A percentile compares a stretch with the other conserved stretches of the same genome.
Conservation (phyloP, 306 rosid genomes). For the Amphicarpaea edgeworthii region DNA sequence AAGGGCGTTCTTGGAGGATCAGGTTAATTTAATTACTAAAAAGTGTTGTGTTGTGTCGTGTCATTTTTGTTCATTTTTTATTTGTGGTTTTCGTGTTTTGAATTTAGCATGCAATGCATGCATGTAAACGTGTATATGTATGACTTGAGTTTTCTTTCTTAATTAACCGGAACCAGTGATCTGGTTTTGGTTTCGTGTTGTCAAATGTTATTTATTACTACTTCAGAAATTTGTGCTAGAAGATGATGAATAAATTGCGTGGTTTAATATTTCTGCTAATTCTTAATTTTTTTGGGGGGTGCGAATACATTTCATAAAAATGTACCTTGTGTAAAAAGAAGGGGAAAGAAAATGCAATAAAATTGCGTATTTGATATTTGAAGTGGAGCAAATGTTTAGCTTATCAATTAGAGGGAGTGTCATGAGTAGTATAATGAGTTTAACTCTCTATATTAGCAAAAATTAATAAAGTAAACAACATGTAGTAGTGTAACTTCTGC, state of each 20-base stretch:
- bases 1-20: slow-evolving; percentile 89
- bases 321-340: background rate
- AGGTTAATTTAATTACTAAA: slow-evolving; percentile 33
- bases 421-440: no score
- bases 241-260: slow-evolving; percentile 33
- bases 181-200: slow-evolving; percentile 7
- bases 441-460: no score
- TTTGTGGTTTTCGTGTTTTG: slow-evolving; percentile 14
- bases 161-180: background rate
- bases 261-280: background rate
- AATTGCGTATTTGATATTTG: no score
- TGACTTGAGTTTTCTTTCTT: background rate
- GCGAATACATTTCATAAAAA: background rate
- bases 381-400: background rate
- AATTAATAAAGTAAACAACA: no score
- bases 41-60: background rate
- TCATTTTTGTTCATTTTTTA: slow-evolving; percentile 21
- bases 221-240: slow-evolving; percentile 8
- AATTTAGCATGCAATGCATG: slow-evolving; percentile 39
- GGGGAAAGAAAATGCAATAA: background rate
- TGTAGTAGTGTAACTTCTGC: no score
- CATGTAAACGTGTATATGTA: background rate
- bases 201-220: background rate
- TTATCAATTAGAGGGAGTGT: no score
- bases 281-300: no score